Percentiles rank a stretch among this genome's conserved stretches.
These are phyloP conservation scores for Xylaria digitata DNA, from an alignment of 2,329 filamentous ascomycete species.

Conservation along the genomic window DNA sequence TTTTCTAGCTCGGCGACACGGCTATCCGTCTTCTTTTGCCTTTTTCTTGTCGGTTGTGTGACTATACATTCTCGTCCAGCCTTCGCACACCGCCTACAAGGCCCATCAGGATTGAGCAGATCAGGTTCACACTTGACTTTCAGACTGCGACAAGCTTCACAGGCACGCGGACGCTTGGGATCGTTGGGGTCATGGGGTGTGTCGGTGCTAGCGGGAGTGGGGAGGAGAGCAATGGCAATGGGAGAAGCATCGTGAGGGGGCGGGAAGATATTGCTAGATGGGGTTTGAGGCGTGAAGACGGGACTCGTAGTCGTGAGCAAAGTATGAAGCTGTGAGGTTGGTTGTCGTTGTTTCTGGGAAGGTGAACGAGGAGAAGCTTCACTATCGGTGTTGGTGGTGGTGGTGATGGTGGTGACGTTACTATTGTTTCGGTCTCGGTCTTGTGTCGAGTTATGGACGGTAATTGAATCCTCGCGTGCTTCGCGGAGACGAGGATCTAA, in stretches of 20 bases:
- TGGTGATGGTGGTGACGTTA: not conserved
- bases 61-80: conserved; percentile 81
- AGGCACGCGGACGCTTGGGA: conserved; percentile 75
- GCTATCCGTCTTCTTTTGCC: conserved; percentile 92
- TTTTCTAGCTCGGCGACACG: conserved; percentile 90
- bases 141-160: conserved; percentile 78
- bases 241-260: conserved; percentile 6
- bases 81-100: conserved; percentile 82
- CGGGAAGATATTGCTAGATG: conserved; percentile 33
- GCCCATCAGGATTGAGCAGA: conserved; percentile 67
- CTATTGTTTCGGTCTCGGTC: not conserved
- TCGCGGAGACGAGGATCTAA: conserved; percentile 48
- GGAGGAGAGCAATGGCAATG: conserved; percentile 11
- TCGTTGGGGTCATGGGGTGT: conserved; percentile 56
- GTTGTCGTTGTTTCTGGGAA: conserved; percentile 24
- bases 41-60: conserved; percentile 78
- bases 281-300: conserved; percentile 43
- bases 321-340: conserved; percentile 5
- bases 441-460: conserved; percentile 38
- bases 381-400: not conserved
- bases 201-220: conserved; percentile 8
- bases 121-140: conserved; percentile 90
- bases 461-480: conserved; percentile 44
- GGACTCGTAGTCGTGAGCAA: not conserved
- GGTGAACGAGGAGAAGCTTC: not conserved